Conservation (phyloP, 2,329 filamentous ascomycete genomes). For the Tolypocladium guangdongense region DNA sequence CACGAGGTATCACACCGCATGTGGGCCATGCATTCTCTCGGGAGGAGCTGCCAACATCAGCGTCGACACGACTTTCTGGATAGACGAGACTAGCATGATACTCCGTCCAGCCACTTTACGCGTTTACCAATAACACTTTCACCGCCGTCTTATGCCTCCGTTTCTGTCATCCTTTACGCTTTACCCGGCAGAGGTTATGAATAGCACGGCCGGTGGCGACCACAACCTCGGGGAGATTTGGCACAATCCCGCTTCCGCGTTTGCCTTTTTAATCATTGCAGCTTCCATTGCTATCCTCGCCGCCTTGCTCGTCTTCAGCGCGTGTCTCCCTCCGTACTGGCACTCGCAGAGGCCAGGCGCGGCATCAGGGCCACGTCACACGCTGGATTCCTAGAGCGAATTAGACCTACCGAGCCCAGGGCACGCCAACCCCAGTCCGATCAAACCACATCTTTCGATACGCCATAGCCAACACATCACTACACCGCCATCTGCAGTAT, state of each 20-base stretch:
- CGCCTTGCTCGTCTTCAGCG: not conserved
- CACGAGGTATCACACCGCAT: not conserved
- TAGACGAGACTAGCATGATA: not conserved
- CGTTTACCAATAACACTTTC: not conserved
- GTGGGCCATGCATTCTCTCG: not conserved
- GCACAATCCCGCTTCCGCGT: constrained; percentile 2
- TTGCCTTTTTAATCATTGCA: constrained; percentile 2
- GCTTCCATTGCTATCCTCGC: constrained; percentile 1
- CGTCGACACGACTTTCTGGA: not conserved
- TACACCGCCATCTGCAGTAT: constrained; percentile 14
- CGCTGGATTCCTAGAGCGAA: not conserved
- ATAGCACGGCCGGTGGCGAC: not conserved
- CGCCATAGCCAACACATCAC: not conserved
- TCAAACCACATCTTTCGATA: not conserved
- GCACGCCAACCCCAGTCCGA: not conserved
- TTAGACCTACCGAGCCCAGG: not conserved
- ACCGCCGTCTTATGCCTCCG: not conserved
- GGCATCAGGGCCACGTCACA: not conserved
- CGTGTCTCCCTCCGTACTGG: not conserved
- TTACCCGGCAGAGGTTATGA: not conserved
- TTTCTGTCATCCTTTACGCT: not conserved
- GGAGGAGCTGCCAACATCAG: not conserved
- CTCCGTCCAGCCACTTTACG: not conserved
- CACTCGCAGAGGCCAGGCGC: not conserved
- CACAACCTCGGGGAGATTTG: constrained; percentile 1